Evolutionary conservation across 176 grass and related monocot genomes (phyloP), one percentile per base, ranked within the genome.

Genomic region (Bothriochloa decipiens): DNA sequence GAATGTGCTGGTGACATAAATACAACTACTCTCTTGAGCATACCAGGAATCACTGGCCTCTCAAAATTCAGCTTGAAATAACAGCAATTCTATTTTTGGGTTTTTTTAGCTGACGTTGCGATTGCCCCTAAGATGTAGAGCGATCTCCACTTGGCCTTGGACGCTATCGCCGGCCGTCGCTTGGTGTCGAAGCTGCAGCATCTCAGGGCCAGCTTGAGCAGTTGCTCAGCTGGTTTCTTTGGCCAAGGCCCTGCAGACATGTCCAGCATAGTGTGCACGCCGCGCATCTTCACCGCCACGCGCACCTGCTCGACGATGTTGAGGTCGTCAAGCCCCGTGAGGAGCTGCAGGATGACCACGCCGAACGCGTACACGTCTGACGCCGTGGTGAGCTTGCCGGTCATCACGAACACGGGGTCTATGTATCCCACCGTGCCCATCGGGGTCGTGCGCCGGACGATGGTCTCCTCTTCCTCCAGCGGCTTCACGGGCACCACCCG

Each of bases 341-440:
- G 86, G 4, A 88, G 82, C 68, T 78, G 78, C 49, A 91, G 60
- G 32, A 85, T 50, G 17, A 92, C 65, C 27, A 92, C 80, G 7
- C 83, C 79, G 35, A 88, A 88, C 17, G 90, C 87, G 63, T 88
- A 88, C 20, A 80, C 79, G 43, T 92, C 86, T 1, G 86, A 92
- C 61, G 88, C 82, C 3, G 83, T 35, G 29, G 86, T 92, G 27
- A 92, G 82, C 74, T 92, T 72, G 35, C 86, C 86, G 7, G 83
- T 88, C 8, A 52, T 55, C 12, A 80, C 77, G 83, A 92, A 92
- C 4, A 82, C 20, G 29, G 90, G 90, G 79, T 88, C 86, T 49
- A 86, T 88, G 86, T 88, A 88, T 11, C 90, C 90, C 4, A 14
- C 67, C 0, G 82, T 88, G 33, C 86, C 86, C 90, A 88, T 88